phyloP scores from a whole-genome alignment of 2,329 filamentous ascomycete genomes.

The Dissoconium aciculare region DNA sequence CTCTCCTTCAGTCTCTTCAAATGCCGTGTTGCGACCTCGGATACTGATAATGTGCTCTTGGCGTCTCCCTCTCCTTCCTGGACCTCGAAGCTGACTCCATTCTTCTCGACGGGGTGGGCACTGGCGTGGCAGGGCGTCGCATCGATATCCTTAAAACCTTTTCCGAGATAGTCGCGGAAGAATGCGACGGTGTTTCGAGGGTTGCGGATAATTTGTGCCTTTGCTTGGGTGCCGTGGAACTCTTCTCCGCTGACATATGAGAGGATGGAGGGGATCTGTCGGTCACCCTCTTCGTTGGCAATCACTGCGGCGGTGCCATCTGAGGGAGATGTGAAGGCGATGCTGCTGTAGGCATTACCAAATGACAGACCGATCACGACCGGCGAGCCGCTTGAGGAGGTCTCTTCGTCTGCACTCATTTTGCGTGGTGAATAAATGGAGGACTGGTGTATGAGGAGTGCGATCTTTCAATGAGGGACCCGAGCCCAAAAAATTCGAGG shows the following conservation, averaged over 20 bases:
- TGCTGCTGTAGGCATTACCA: constrained; percentile 96
- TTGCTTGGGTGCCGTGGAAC: constrained; percentile 91
- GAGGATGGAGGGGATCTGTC: constrained; percentile 86
- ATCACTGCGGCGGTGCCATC: constrained; percentile 96
- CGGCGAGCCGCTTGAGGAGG: constrained; percentile 6
- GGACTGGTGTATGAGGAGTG: too few species aligned
- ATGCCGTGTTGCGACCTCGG: constrained; percentile 72
- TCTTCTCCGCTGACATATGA: constrained; percentile 95
- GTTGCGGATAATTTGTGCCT: constrained; percentile 84
- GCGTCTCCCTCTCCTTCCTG: constrained; percentile 46
- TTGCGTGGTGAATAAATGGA: too few species aligned
- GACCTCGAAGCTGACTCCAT: constrained; percentile 66
- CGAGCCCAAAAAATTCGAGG: constrained; percentile 2
- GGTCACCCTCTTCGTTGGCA: constrained; percentile 97
- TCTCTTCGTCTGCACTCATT: constrained; percentile 37
- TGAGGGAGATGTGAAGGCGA: constrained; percentile 60
- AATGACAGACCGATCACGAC: constrained; percentile 87
- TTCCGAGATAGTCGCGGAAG: constrained; percentile 90
- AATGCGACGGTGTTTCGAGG: constrained; percentile 83
- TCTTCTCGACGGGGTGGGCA: constrained; percentile 67
- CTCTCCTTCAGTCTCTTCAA: constrained; percentile 66
- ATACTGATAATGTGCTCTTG: constrained; percentile 56
- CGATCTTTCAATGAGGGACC: too few species aligned
- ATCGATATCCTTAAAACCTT: constrained; percentile 91
- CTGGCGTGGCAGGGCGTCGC: constrained; percentile 88